Conservation (phyloP, 106 monocot genomes). For the Hemerocallis citrina region DNA sequence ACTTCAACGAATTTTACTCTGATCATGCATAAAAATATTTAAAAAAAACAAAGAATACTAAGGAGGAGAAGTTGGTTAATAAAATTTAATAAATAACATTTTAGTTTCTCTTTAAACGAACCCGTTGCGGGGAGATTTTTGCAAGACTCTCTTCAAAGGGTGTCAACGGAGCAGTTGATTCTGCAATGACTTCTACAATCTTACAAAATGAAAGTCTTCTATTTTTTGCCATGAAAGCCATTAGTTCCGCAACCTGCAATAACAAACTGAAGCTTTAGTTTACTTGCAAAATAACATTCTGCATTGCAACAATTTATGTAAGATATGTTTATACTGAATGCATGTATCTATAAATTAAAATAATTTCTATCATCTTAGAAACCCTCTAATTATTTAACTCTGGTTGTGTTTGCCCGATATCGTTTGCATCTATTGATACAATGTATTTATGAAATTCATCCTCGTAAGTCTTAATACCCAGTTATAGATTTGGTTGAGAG, state of each 20-base stretch:
- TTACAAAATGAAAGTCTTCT: slow-evolving; percentile 68
- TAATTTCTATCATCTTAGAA: too few relatives aligned
- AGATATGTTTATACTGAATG: too few relatives aligned
- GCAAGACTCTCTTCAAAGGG: slow-evolving; percentile 75
- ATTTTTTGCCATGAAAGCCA: slow-evolving; percentile 85
- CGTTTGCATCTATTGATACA: too few relatives aligned
- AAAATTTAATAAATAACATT: not conserved
- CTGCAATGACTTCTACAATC: slow-evolving; percentile 86
- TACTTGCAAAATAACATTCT: too few relatives aligned
- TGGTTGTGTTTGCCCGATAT: too few relatives aligned
- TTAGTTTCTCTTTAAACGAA: slow-evolving; percentile 4
- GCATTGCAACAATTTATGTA: too few relatives aligned
- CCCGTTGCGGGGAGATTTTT: slow-evolving; percentile 63
- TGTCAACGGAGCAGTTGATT: slow-evolving; percentile 68
- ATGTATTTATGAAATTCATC: too few relatives aligned
- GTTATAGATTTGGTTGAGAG: too few relatives aligned
- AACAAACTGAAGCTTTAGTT: not conserved
- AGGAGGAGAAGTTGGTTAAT: not conserved
- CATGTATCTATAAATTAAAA: too few relatives aligned
- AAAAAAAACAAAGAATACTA: too few relatives aligned
- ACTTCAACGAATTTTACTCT: not conserved
- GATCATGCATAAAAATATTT: not conserved
- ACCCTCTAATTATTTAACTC: too few relatives aligned
- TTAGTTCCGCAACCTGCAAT: slow-evolving; percentile 78
- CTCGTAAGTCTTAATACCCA: too few relatives aligned